Conservation (phyloP, 495 filamentous ascomycete genomes). For the Penicillium dipodomyicola region DNA sequence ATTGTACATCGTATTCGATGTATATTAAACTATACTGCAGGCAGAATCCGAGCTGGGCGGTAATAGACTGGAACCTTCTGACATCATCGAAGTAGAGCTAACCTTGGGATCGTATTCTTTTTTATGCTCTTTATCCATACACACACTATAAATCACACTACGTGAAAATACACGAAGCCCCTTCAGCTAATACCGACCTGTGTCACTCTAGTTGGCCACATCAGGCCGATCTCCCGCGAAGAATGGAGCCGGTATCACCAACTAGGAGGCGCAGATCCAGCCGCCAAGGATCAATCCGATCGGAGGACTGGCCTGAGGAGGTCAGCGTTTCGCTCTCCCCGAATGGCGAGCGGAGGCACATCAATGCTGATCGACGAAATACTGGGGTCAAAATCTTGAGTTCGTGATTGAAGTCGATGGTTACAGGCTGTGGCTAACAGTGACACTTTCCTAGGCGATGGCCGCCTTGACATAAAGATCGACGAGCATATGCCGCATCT, state of each 20-base stretch:
- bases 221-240: slow-evolving; percentile 20
- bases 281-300: slow-evolving; percentile 8
- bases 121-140: neutral
- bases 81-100: slow-evolving; percentile 4
- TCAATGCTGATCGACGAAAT: slow-evolving; percentile 24
- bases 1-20: no score
- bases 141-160: neutral
- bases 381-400: slow-evolving; percentile 27
- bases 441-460: slow-evolving; percentile 18
- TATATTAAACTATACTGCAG: neutral
- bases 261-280: slow-evolving; percentile 3
- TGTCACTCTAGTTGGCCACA: neutral
- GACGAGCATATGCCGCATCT: slow-evolving; percentile 25
- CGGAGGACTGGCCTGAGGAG: slow-evolving; percentile 21
- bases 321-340: neutral
- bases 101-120: neutral
- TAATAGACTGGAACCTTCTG: neutral
- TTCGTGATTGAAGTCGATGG: slow-evolving; percentile 2
- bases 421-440: neutral
- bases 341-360: slow-evolving; percentile 5
- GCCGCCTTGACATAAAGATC: slow-evolving; percentile 29
- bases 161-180: neutral
- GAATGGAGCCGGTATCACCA: slow-evolving; percentile 16
- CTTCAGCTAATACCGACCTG: neutral
- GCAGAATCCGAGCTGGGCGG: neutral